Evolutionary conservation across 2,329 filamentous ascomycete genomes (phyloP), one percentile per base, ranked within the genome.

Genomic region (Aspergillus pseudonomiae): DNA sequence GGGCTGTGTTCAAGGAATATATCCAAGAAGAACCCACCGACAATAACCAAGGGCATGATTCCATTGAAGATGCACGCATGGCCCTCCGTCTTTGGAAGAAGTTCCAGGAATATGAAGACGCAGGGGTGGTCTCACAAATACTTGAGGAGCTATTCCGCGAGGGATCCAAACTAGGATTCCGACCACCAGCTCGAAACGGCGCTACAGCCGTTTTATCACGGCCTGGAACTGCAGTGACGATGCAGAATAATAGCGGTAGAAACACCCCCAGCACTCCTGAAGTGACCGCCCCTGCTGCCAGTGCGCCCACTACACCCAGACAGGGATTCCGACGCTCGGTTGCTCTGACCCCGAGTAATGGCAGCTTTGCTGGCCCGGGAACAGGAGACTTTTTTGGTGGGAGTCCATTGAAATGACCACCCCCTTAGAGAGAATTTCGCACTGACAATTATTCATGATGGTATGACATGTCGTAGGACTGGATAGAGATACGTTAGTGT

Each of bases 21-120:
- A 97, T 99, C 65, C 96, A 99, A 78, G 86, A 92, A 73, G 91
- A 93, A 68, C 93, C 89, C 19, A 65, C 73, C 0, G 74, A 77
- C 30, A 71, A 72, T n/a, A 70, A 70, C 43, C 78, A 82, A 53
- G 81, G 81, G 6, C 96, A 99, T 78, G 95, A 99, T 78, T 94
- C 91, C 12, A 96, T 99, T 69, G 95, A 98, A 78, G 95, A 99
- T 76, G 94, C 95, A 0, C 86, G 91, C 30, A 97, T 94, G 46
- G 95, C 96, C 0, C 83, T 98, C 46, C 92, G 93, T 75, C 83
- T 99, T 10, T 99, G 87, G 85, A 86, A 91, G 52, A 97, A 97
- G 77, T 97, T 93, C 77, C 85, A 92, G 67, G 94, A 98, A 79
- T 98, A 92, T 72, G 84, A 90, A 59, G 93, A 96, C 69, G 93